Evolutionary conservation across 768 basidiomycete genomes (phyloP), one percentile per base, ranked within the genome.

Genomic region (Tephrocybe sp.): DNA sequence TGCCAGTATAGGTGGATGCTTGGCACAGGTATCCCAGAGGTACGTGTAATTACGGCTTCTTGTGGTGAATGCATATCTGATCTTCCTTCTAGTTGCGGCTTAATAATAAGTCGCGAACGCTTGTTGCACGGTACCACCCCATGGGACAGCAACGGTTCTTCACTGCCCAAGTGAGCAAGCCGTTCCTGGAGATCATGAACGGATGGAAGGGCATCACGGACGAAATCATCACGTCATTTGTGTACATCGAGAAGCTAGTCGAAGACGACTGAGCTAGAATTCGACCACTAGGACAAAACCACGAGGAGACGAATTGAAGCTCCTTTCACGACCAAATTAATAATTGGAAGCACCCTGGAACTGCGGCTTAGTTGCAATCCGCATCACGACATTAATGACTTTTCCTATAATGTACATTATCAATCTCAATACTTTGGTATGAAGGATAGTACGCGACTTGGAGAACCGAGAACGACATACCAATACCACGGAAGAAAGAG

Each of bases 211-310:
- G 59, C 9, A 65, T 69, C 24, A 31, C 64, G 2, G 66, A 70
- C 50, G 47, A 57, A 12, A 66, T 69, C 29, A 30, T 69, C 1
- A 33, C 69, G 25, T 68, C 67, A 6, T 68, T 67, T 42, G 54
- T 67, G 7, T 69, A 68, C 38, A 49, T 64, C 42, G 63, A 66
- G 45, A 63, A 62, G 34, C 18, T 68, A 19, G 62, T 64, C 15
- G 49, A 57, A 38, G 63, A 62, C 46, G 59, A 60, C 23, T 57
- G 24, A 50, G 27, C 11, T n/a, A n/a, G n/a, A n/a, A n/a, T n/a
- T n/a, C n/a, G n/a, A n/a, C n/a, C n/a, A n/a, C n/a, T n/a, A n/a
- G n/a, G n/a, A n/a, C n/a, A n/a, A n/a, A n/a, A n/a, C n/a, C n/a
- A n/a, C n/a, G n/a, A n/a, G n/a, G n/a, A n/a, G n/a, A n/a, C n/a